Conservation (phyloP, 2,329 filamentous ascomycete species). For the Phialocephala subalpina region DNA sequence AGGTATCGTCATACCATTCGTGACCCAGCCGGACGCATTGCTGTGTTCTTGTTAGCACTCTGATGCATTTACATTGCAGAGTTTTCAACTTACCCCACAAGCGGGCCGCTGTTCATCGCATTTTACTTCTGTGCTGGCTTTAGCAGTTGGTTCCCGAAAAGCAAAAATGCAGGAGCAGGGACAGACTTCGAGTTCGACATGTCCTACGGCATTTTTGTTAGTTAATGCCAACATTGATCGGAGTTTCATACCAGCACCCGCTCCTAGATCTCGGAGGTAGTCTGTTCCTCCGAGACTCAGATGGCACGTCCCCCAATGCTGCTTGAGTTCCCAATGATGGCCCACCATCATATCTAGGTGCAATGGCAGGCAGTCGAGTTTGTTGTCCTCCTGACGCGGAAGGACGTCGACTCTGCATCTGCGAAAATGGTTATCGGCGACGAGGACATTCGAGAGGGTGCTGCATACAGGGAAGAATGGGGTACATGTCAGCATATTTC, state of each 20-base stretch:
- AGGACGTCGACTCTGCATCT: slow-evolving; percentile 35
- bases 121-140: slow-evolving; percentile 52
- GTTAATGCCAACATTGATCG: not conserved
- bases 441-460: slow-evolving; percentile 11
- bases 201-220: slow-evolving; percentile 29
- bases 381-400: slow-evolving; percentile 25
- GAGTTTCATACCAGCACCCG: slow-evolving; percentile 40
- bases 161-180: too few relatives aligned
- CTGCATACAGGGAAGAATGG: not conserved
- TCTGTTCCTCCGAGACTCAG: slow-evolving; percentile 25
- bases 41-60: slow-evolving; percentile 39
- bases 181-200: slow-evolving; percentile 37
- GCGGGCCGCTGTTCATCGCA: slow-evolving; percentile 62
- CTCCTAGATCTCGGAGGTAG: slow-evolving; percentile 43
- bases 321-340: slow-evolving; percentile 2
- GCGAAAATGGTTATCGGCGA: slow-evolving; percentile 27
- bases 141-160: not conserved
- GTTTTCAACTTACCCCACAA: slow-evolving; percentile 56
- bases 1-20: slow-evolving; percentile 44
- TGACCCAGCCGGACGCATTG: slow-evolving; percentile 64
- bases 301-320: not conserved
- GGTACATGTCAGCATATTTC: not conserved
- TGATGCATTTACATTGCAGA: not conserved
- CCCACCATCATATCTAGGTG: slow-evolving; percentile 26
- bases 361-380: slow-evolving; percentile 31